Percentiles rank a stretch among this genome's conserved stretches.
phyloP scores from a whole-genome alignment of 2,329 filamentous ascomycete genomes.

The Nigrograna mackinnonii region DNA sequence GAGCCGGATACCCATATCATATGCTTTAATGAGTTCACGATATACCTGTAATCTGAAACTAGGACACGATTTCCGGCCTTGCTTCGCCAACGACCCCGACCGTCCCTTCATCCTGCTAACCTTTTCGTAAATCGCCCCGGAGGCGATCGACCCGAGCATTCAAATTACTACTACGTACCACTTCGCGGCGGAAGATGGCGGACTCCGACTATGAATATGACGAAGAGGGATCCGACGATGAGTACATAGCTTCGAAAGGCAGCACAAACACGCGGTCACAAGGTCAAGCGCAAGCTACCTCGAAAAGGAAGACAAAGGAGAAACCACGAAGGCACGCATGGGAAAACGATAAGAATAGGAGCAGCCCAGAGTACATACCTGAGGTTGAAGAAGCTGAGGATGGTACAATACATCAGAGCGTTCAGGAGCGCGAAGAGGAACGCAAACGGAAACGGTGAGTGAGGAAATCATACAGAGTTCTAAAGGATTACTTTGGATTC shows the following conservation, averaged over 20 bases:
- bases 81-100: too few relatives aligned
- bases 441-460: conserved; percentile 74
- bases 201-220: conserved; percentile 75
- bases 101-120: too few relatives aligned
- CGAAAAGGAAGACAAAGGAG: conserved; percentile 21
- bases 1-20: too few relatives aligned
- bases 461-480: too few relatives aligned
- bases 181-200: too few relatives aligned
- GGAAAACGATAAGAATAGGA: conserved; percentile 49
- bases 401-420: conserved; percentile 71
- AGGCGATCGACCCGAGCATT: too few relatives aligned
- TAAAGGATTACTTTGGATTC: too few relatives aligned
- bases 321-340: conserved; percentile 45
- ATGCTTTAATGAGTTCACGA: too few relatives aligned
- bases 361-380: conserved; percentile 59
- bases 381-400: conserved; percentile 73
- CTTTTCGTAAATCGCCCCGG: too few relatives aligned
- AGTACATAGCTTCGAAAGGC: conserved; percentile 53
- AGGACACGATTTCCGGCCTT: too few relatives aligned
- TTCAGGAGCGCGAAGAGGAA: conserved; percentile 77
- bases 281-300: conserved; percentile 21
- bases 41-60: too few relatives aligned
- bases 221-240: conserved; percentile 65
- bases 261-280: conserved; percentile 27
- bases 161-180: too few relatives aligned